Evolutionary conservation across 352 stramenopile species (phyloP), one percentile per base, ranked within the genome.

Genomic region (Phytophthora melonis): DNA sequence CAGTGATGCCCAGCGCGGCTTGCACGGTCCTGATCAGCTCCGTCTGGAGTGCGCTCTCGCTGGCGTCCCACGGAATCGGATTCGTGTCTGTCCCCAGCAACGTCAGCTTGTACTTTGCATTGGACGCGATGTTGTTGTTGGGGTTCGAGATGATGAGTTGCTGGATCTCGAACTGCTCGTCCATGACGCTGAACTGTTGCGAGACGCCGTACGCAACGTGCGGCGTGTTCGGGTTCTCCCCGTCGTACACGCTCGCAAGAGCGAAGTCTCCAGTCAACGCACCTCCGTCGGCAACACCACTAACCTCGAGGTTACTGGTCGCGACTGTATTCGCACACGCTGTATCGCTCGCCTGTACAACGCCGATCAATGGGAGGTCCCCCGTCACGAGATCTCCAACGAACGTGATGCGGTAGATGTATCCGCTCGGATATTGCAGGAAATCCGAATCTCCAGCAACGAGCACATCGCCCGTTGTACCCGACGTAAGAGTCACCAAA

Each of bases 131-230:
- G 43, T 50, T 50, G 7, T 69, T 25, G 54, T 36, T 1, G 47
- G 68, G 66, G 63, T 93, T 90, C 8, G 55, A 60, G 13, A 93
- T 71, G 5, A 77, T 68, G 5, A 94, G 70, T 11, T 84, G 74
- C 54, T 93, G 79, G 7, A 94, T 69, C 47, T 93, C 85, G 61
- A 93, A 91, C 49, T 88, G 82, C 56, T 94, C 87, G 27, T 79
- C 78, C 70, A 89, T 78, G 6, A 96, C 85, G n/a, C 73, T 84
- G 39, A 95, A 96, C 8, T 90, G 62, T 32, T 93, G 89, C 1
- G 73, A 79, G 11, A 96, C 74, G 16, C 23, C 77, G 53, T 95
- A 95, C 13, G 82, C 86, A 11, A 90, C 59, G 34, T 89, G 84
- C 8, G 59, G 30, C 1, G 66, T 58, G 0, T 66, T 71, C 14